Conservation (phyloP, 2,329 filamentous ascomycete genomes). For the Exophiala lecanii-corni region DNA sequence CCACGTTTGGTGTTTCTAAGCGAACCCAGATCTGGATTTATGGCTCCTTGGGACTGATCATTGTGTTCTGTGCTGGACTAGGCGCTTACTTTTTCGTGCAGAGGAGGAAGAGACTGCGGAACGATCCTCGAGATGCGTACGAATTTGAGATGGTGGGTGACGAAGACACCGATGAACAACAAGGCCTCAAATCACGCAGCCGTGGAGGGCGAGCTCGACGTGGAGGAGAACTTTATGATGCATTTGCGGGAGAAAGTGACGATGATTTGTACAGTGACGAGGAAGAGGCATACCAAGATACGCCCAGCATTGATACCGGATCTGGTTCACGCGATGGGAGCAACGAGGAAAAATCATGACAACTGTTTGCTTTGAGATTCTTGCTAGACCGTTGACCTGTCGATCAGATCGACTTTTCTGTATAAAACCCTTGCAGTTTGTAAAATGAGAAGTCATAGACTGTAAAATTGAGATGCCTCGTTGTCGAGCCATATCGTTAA, state of each 20-base stretch:
- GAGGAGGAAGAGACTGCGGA: constrained; percentile 69
- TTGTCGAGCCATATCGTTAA: too few relatives aligned
- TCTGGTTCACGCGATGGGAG: constrained; percentile 14
- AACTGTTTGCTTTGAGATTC: constrained; percentile 7
- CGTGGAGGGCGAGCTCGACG: constrained; percentile 51
- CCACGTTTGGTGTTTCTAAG: constrained; percentile 83
- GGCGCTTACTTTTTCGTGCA: constrained; percentile 78
- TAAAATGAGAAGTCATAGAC: too few relatives aligned
- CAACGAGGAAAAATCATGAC: constrained; percentile 2
- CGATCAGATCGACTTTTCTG: too few relatives aligned
- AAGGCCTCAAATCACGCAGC: constrained; percentile 32
- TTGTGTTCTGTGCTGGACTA: constrained; percentile 74
- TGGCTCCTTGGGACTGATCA: constrained; percentile 76
- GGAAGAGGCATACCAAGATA: constrained; percentile 27
- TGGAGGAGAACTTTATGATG: constrained; percentile 92
- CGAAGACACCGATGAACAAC: constrained; percentile 61
- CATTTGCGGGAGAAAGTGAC: constrained; percentile 90
- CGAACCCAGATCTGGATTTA: constrained; percentile 92
- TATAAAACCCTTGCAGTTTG: too few relatives aligned
- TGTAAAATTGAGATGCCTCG: too few relatives aligned
- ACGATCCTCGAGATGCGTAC: constrained; percentile 74
- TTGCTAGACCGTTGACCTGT: too few relatives aligned
- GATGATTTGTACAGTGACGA: constrained; percentile 53
- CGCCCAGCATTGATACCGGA: constrained; percentile 24
- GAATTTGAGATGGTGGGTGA: constrained; percentile 92